Percentiles rank a stretch among this genome's conserved stretches.
Evolutionary conservation across 2,329 filamentous ascomycete species (phyloP).

Genomic region (Atkinsonella hypoxylon): DNA sequence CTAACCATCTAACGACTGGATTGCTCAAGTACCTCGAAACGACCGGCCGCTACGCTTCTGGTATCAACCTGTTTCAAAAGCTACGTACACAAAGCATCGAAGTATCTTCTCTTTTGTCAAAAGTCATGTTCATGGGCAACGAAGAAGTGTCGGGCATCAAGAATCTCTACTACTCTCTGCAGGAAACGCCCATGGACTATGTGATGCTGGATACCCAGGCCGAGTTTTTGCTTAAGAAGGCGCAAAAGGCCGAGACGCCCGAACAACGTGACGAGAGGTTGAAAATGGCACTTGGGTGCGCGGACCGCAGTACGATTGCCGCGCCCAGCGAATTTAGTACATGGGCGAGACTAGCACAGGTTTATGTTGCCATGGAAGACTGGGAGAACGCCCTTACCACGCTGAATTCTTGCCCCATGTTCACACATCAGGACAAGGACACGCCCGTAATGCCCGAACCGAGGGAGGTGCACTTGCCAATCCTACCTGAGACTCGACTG

Average conservation of each 20-base stretch:
- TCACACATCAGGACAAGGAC: constrained; percentile 98
- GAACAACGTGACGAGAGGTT: constrained; percentile 54
- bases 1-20: constrained; percentile 89
- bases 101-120: constrained; percentile 83
- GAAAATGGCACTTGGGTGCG: constrained; percentile 81
- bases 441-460: constrained; percentile 90
- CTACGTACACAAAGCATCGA: constrained; percentile 82
- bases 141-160: constrained; percentile 95
- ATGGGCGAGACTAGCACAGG: constrained; percentile 86
- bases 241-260: constrained; percentile 39
- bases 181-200: constrained; percentile 95
- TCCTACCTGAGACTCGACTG: constrained; percentile 75
- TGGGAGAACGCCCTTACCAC: constrained; percentile 95
- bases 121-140: constrained; percentile 85
- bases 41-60: constrained; percentile 85
- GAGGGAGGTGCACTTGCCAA: constrained; percentile 74
- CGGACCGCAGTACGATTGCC: constrained; percentile 86
- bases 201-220: constrained; percentile 91
- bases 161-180: constrained; percentile 74
- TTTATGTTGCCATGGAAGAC: constrained; percentile 87
- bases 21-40: constrained; percentile 91
- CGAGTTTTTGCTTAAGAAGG: constrained; percentile 81
- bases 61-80: constrained; percentile 97
- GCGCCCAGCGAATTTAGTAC: constrained; percentile 96
- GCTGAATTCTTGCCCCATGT: constrained; percentile 98